Conservation (phyloP, 2,329 filamentous ascomycete species). For the Chaetomiaceae sp. region DNA sequence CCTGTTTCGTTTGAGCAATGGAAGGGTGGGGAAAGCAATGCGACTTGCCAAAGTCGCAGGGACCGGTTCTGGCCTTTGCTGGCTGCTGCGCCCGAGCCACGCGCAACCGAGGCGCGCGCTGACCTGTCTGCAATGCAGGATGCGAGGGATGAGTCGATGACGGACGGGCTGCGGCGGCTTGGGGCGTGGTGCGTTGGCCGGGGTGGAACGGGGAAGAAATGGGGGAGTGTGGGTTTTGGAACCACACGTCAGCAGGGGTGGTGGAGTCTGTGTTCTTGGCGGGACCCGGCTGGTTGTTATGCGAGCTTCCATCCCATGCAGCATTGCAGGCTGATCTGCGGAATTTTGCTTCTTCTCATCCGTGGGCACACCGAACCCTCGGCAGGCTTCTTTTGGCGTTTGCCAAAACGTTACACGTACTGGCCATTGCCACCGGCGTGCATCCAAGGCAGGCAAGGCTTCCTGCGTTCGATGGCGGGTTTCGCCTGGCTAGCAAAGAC, state of each 20-base stretch:
- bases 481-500: too few species aligned
- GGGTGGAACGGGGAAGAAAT: background rate
- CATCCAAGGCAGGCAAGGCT: too few species aligned
- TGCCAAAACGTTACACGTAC: background rate
- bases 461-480: too few species aligned
- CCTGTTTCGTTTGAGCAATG: too few species aligned
- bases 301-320: too few species aligned
- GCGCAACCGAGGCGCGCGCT: background rate
- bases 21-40: background rate
- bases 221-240: background rate
- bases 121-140: background rate
- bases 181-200: background rate
- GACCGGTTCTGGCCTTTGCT: background rate
- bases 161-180: background rate
- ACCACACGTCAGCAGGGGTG: background rate
- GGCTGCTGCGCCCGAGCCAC: background rate
- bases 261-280: background rate
- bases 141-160: background rate
- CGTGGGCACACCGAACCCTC: slow-evolving; percentile 1
- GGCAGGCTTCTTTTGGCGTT: background rate
- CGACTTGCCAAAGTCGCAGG: background rate
- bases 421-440: background rate
- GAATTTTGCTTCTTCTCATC: background rate
- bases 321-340: background rate
- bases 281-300: too few species aligned